Evolutionary conservation across 805 yeast species (phyloP).

Genomic region (Wilhelminamyces savonicus): DNA sequence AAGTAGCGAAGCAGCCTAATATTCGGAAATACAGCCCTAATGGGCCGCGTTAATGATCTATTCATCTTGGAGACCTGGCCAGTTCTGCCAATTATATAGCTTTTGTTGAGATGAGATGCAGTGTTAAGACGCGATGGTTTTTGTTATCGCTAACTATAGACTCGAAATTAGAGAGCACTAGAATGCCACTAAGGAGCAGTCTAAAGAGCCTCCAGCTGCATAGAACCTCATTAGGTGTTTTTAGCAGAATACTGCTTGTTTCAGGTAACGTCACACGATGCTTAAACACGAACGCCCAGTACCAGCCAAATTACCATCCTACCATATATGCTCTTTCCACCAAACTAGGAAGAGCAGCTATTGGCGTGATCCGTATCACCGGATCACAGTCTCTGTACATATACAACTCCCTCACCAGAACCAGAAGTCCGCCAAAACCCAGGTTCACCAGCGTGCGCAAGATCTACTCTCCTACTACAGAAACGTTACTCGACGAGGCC

Average conservation of each 20-base stretch:
- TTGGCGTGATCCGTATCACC: constrained; percentile 77
- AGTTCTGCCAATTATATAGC: constrained; percentile 1
- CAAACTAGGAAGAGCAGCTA: constrained; percentile 72
- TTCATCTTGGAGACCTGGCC: not conserved
- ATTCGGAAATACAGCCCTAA: too few species aligned
- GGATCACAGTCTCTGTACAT: constrained; percentile 57
- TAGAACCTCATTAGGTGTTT: too few species aligned
- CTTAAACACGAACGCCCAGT: too few species aligned
- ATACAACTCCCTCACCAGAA: constrained; percentile 40
- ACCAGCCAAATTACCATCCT: too few species aligned
- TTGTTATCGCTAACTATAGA: too few species aligned
- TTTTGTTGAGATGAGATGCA: not conserved
- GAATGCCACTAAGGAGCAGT: too few species aligned
- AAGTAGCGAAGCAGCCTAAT: not conserved
- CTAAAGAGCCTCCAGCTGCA: too few species aligned
- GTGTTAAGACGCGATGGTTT: not conserved
- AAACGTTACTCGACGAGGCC: constrained; percentile 66
- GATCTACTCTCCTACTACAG: constrained; percentile 39
- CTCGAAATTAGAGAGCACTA: too few species aligned
- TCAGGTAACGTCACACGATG: too few species aligned
- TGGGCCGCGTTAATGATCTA: not conserved
- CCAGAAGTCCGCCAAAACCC: constrained; percentile 19
- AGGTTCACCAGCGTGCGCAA: constrained; percentile 54
- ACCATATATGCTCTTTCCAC: constrained; percentile 93
- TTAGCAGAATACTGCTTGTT: too few species aligned